Base-by-base conservation (phyloP, 768 basidiomycete genomes). In the Baorangia bicolor region DNA sequence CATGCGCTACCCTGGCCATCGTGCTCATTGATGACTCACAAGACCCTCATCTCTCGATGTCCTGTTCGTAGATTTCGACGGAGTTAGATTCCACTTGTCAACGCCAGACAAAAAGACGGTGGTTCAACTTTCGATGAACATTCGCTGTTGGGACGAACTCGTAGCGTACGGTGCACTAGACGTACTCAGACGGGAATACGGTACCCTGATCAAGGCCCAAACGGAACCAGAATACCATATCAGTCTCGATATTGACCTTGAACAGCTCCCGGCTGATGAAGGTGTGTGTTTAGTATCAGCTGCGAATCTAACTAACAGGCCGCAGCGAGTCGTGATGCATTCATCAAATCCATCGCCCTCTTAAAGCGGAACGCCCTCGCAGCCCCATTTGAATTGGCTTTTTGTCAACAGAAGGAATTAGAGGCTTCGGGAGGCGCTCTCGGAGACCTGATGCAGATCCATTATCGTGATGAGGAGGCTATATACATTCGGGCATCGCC, bases 11-110 rank as follows among this genome's bases (percentile, higher is more conserved):
- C 41, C 45, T 60, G 30, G n/a, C 30, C 49, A 52, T 57, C 45
- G 23, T 38, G 14, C 51, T 49, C 27, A 46, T 41, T 61, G 56
- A 65, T 68, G 43, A 65, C 57, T 35, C 59, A 51, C 27, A 69
- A 99, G 95, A 71, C 94, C 96, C 14, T 85, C 90, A 7, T 86
- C 90, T 30, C 79, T 98, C 57, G 97, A 99, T 76, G 89, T 98
- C 53, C 84, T 92, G 54, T 99, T 99, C 64, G 97, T 98, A 50
- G 97, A 99, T 75, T 99, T 94, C 63, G 97, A 99, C 70, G 90
- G 93, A 46, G 94, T 98, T 51, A 85, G 94, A 41, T 99, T 98
- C 75, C 95, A 90, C 71, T 75, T 98, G 44, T 91, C 91, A 14
- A 94, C 94, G 0, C 90, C 90, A 4, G 85, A 90, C 23, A 85